phyloP scores from a whole-genome alignment of 1,284 basidiomycete species.

The Ustilago cynodontis region DNA sequence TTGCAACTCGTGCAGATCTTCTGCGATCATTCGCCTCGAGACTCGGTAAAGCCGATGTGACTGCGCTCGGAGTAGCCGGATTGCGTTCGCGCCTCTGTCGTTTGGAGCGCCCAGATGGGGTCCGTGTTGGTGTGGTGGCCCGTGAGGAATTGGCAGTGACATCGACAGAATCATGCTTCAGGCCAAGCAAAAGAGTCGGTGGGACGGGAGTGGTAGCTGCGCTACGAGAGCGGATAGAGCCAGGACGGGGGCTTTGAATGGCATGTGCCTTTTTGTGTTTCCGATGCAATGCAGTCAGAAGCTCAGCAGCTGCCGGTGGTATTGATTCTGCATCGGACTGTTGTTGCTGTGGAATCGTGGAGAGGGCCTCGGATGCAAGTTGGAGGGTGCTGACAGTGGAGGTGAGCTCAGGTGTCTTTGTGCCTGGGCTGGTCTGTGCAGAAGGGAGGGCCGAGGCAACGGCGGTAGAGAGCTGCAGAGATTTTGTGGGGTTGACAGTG shows the following conservation, averaged over 20 bases:
- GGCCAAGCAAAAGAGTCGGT: constrained; percentile 14
- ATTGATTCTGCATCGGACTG: constrained; percentile 1
- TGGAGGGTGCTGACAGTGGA: constrained; percentile 36
- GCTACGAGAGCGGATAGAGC: constrained; percentile 35
- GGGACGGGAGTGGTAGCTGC: constrained; percentile 41
- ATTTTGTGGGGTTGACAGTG: background rate
- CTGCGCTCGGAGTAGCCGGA: constrained; percentile 7
- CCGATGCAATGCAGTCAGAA: constrained; percentile 27
- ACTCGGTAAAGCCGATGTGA: constrained; percentile 26
- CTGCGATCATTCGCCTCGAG: constrained; percentile 39
- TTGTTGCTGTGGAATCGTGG: constrained; percentile 17
- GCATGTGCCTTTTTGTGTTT: constrained; percentile 40
- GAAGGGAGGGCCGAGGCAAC: constrained; percentile 17
- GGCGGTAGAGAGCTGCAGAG: constrained; percentile 14
- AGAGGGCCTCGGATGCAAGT: constrained; percentile 39
- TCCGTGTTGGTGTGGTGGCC: constrained; percentile 36
- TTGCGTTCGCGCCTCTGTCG: constrained; percentile 41
- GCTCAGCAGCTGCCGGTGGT: constrained; percentile 27
- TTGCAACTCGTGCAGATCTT: constrained; percentile 45
- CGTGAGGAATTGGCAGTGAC: constrained; percentile 36
- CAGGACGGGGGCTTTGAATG: constrained; percentile 38
- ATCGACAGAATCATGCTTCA: constrained; percentile 26
- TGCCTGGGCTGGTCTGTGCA: constrained; percentile 17
- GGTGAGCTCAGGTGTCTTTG: constrained; percentile 24
- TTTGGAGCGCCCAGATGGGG: constrained; percentile 30